Conservation (phyloP, 306 rosid species). For the cucumber (Cucumis sativus) region DNA sequence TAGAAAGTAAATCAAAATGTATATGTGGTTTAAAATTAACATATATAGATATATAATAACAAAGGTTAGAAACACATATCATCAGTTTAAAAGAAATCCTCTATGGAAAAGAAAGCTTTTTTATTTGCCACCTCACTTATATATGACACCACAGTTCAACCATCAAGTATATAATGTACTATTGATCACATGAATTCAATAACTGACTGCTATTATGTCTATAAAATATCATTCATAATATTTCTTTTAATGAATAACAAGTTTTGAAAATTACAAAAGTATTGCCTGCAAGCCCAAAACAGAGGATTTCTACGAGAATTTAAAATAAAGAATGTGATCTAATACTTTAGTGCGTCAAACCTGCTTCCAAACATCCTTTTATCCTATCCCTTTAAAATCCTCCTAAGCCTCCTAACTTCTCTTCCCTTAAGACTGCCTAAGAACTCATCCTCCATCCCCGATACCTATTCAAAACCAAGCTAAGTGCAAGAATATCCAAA, state of each 20-base stretch:
- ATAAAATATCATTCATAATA: background rate
- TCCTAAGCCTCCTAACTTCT: background rate
- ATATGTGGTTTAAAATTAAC: background rate
- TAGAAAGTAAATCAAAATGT: background rate
- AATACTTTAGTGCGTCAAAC: background rate
- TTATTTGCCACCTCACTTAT: background rate
- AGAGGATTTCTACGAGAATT: background rate
- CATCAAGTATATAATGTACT: background rate
- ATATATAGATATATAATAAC: background rate
- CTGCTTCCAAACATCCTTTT: background rate
- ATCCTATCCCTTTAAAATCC: background rate
- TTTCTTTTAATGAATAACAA: background rate
- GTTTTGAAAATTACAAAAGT: background rate
- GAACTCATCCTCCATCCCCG: background rate
- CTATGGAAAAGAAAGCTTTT: background rate
- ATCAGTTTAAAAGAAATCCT: background rate
- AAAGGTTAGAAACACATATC: background rate
- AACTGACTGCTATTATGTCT: background rate
- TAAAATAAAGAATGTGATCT: background rate
- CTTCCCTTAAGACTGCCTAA: background rate
- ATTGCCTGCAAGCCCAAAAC: background rate
- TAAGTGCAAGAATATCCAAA: background rate
- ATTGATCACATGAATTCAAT: background rate
- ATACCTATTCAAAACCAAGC: background rate
- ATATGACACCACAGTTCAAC: background rate